These are phyloP conservation scores for Suillus placidus DNA, from an alignment of 768 basidiomycete species.

Conservation along the genomic window DNA sequence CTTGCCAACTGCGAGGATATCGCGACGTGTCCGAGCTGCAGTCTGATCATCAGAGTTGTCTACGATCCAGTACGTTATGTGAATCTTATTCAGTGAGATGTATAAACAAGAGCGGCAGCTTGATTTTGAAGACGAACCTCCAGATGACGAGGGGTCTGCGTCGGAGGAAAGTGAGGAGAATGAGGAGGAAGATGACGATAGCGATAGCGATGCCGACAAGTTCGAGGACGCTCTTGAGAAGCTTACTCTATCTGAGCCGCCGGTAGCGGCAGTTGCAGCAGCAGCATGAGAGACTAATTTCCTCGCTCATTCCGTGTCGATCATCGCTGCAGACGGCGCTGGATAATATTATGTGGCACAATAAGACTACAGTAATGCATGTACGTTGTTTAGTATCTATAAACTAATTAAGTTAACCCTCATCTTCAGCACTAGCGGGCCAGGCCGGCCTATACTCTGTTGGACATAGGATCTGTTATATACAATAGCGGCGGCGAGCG, in stretches of 20 bases:
- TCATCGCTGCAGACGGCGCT: neutral
- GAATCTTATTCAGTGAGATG: neutral
- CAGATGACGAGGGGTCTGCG: slow-evolving; percentile 46
- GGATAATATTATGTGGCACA: neutral
- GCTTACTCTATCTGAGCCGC: slow-evolving; percentile 36
- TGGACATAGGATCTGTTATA: neutral
- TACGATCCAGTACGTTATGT: slow-evolving; percentile 83
- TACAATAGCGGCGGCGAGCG: too few species aligned
- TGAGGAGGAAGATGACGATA: slow-evolving; percentile 39
- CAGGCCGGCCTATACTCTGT: neutral
- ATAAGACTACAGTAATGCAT: neutral
- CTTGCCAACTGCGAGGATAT: slow-evolving; percentile 90
- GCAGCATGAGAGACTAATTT: neutral
- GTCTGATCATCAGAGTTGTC: slow-evolving; percentile 87
- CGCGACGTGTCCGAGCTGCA: slow-evolving; percentile 96
- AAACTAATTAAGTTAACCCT: neutral
- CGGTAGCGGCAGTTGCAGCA: neutral
- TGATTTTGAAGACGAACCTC: slow-evolving; percentile 81
- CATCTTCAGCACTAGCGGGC: neutral
- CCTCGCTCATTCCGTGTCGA: neutral
- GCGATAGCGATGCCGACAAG: slow-evolving; percentile 41
- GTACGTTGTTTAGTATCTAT: neutral
- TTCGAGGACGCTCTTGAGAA: slow-evolving; percentile 74
- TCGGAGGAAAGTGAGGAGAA: slow-evolving; percentile 40
- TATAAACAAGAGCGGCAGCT: slow-evolving; percentile 47